Evolutionary conservation across 2,329 filamentous ascomycete genomes (phyloP), one percentile per base, ranked within the genome.

Genomic region (Ceratocystis huliohia): DNA sequence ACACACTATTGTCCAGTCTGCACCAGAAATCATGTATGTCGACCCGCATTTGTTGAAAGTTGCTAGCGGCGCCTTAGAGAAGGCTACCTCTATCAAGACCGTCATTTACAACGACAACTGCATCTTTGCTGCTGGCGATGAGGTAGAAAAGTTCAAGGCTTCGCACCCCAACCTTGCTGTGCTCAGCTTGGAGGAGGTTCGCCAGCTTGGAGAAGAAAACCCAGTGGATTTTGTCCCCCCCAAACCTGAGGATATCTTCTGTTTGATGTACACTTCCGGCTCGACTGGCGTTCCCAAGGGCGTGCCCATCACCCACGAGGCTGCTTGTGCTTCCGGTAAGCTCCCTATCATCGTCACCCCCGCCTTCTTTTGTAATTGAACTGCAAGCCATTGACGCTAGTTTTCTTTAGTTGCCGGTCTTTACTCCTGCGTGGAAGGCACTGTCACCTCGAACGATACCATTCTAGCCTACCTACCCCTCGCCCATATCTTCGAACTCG

Each of bases 401-500:
- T 10, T 13, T 20, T 41, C 64, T 0, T 28, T 65, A 79, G 84
- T 96, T 70, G 88, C 93, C 61, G 94, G 94, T 74, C 84, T 96
- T 59, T 84, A 87, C 73, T 82, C 83, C 53, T 86, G 90, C 69
- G 86, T 97, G 61, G 89, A 88, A 25, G 85, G 87, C 67, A 88
- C 88, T 72, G 84, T 97, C 63, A 87, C 86, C 68, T 85, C 88
- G 67, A 84, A 82, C 59, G 94, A 99, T 71, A 83, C 83, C 59
- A 81, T 97, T 56, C 82, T 99, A 59, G 91, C 92, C 25, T 99
- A 97, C 76, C 84, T 99, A 15, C 94, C 94, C 1, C 86, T 96
- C 65, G 92, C 94, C 1, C 94, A 99, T 74, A 97, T 97, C 72
- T 86, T 99, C 72, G 94, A 99, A 76, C 94, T 96, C 76, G 88